Evolutionary conservation across 495 filamentous ascomycete genomes (phyloP).

Genomic region (Elasticomyces elasticus): DNA sequence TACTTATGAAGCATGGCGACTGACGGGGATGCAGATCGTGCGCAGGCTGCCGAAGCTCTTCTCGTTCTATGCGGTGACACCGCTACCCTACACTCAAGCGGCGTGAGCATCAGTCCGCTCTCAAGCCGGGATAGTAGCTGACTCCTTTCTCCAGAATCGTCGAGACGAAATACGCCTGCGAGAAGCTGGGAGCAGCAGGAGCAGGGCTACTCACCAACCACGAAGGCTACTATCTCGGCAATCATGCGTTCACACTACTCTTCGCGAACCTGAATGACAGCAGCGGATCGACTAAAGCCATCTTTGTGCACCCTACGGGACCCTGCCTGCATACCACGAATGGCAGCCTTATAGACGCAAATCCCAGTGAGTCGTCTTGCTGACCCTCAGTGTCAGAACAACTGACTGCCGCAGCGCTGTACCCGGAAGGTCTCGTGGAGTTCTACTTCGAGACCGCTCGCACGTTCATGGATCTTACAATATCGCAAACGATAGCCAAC

Average conservation of each 20-base stretch:
- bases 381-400: neutral
- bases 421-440: conserved; percentile 22
- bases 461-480: conserved; percentile 23
- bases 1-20: neutral
- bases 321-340: conserved; percentile 13
- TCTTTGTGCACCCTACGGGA: conserved; percentile 26
- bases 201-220: conserved; percentile 25
- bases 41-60: conserved; percentile 13
- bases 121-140: neutral
- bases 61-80: conserved; percentile 18
- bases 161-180: conserved; percentile 22
- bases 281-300: conserved; percentile 9
- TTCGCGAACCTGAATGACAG: conserved; percentile 16
- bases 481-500: conserved; percentile 18
- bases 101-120: neutral
- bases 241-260: conserved; percentile 14
- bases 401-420: conserved; percentile 18
- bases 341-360: conserved; percentile 17
- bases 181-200: conserved; percentile 19
- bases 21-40: neutral
- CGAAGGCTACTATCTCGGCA: conserved; percentile 23
- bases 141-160: neutral
- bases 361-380: conserved; percentile 21
- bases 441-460: conserved; percentile 28
- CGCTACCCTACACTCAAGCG: conserved; percentile 22